Conservation (phyloP, 805 yeast genomes). For the Isabelozyma gotoi region DNA sequence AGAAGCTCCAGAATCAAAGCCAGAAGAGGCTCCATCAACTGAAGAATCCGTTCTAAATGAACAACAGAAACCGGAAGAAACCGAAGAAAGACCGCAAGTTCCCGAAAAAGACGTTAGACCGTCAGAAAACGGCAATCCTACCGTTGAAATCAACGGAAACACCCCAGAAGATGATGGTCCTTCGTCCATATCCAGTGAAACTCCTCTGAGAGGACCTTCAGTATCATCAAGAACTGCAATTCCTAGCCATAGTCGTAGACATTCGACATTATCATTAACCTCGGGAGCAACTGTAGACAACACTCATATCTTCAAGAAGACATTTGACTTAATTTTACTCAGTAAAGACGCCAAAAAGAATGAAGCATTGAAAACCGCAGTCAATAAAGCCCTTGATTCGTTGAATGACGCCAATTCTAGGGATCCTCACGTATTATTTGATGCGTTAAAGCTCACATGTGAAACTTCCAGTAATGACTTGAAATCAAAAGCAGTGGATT, state of each 20-base stretch:
- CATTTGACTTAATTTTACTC: conserved; percentile 55
- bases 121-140: background rate
- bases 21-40: background rate
- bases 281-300: conserved; percentile 22
- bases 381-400: conserved; percentile 42
- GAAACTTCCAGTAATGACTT: conserved; percentile 65
- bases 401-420: conserved; percentile 41
- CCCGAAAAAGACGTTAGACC: background rate
- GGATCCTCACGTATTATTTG: conserved; percentile 60
- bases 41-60: background rate
- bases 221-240: conserved; percentile 2
- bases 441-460: conserved; percentile 74
- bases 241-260: conserved; percentile 11
- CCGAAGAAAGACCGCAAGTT: conserved; percentile 1
- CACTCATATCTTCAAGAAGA: conserved; percentile 42
- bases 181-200: background rate
- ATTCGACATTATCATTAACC: conserved; percentile 14
- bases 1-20: background rate
- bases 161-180: background rate
- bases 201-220: conserved; percentile 3
- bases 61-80: background rate
- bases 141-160: background rate
- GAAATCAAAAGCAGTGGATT: conserved; percentile 75
- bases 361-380: conserved; percentile 34
- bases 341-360: conserved; percentile 64